Percentiles rank a stretch among this genome's conserved stretches.
phyloP scores from a whole-genome alignment of 2,329 filamentous ascomycete species.

The Xylariaceae sp. region DNA sequence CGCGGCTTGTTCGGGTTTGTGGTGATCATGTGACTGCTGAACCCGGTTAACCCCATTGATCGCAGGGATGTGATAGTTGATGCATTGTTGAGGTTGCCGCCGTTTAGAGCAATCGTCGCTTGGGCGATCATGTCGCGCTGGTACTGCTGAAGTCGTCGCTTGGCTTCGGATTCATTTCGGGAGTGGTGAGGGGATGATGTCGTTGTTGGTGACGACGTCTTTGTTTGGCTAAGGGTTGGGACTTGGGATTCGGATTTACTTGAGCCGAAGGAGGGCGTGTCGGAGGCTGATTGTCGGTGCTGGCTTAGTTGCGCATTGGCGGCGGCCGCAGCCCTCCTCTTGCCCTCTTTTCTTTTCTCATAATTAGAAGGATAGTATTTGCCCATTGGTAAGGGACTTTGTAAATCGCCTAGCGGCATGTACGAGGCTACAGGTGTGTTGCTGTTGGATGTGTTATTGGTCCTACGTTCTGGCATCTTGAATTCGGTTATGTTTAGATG shows the following conservation, averaged over 20 bases:
- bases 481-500: slow-evolving; percentile 11
- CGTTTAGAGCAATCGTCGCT: slow-evolving; percentile 44
- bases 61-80: slow-evolving; percentile 35
- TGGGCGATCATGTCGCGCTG: slow-evolving; percentile 60
- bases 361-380: slow-evolving; percentile 64
- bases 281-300: slow-evolving; percentile 20
- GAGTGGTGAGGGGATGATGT: slow-evolving; percentile 26
- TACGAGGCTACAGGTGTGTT: slow-evolving; percentile 49
- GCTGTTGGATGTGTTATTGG: slow-evolving; percentile 26
- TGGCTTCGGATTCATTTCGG: slow-evolving; percentile 44
- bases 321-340: slow-evolving; percentile 20
- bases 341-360: slow-evolving; percentile 39
- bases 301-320: too few species aligned
- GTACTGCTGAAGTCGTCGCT: slow-evolving; percentile 53
- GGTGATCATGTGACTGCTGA: too few species aligned
- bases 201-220: slow-evolving; percentile 7
- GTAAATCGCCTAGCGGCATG: slow-evolving; percentile 46
- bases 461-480: slow-evolving; percentile 9
- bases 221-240: slow-evolving; percentile 21
- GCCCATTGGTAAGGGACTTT: slow-evolving; percentile 49
- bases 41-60: slow-evolving; percentile 37
- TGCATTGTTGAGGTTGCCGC: slow-evolving; percentile 27
- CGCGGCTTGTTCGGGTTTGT: slow-evolving; percentile 43
- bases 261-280: slow-evolving; percentile 25
- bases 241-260: slow-evolving; percentile 36